Base-by-base conservation (phyloP, 805 yeast genomes). In the Cyberlindnera xishuangbannaensis region DNA sequence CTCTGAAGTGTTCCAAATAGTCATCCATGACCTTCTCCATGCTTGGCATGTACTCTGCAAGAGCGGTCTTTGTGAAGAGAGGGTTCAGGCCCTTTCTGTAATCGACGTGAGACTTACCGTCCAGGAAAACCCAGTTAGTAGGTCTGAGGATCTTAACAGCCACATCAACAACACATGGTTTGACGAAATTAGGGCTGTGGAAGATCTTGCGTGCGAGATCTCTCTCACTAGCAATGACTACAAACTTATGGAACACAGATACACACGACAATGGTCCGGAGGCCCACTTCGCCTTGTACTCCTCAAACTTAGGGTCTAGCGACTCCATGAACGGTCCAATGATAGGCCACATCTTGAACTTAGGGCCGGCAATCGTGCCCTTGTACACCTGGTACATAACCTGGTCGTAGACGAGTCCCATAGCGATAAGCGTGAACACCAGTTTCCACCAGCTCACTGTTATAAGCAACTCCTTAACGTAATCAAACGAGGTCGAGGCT, bases 91-190 rank as follows among this genome's bases (percentile, higher is more conserved):
- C 78, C 58, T 78, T 78, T 63, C 98, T 79, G 64, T 90, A 92
- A 61, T 92, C 98, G 38, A 78, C 76, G 53, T 92, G 98, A 21
- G 79, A 94, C 64, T 87, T 87, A 48, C 98, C 98, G 55, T 92
- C 98, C 52, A 87, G 64, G 59, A 92, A 92, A 23, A 92, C 98
- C 98, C 98, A 92, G 67, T 90, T 92, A 28, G 90, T 71, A 29
- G 97, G 97, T 62, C 97, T 78, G 53, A 92, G 67, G 46, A 92
- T 85, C 63, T 92, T 92, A 43, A 79, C 71, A 15, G 98, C 98
- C 34, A 87, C 97, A 57, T 92, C 98, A 44, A 92, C 98, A 40
- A 92, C 95, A 65, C 98, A 92, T 6, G 98, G 98, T 61, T 87
- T 87, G 41, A 87, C 97, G 54, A 71, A 92, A 30, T 76, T 71